Conservation (phyloP, 768 basidiomycete species). For the Chalciporus chontae region DNA sequence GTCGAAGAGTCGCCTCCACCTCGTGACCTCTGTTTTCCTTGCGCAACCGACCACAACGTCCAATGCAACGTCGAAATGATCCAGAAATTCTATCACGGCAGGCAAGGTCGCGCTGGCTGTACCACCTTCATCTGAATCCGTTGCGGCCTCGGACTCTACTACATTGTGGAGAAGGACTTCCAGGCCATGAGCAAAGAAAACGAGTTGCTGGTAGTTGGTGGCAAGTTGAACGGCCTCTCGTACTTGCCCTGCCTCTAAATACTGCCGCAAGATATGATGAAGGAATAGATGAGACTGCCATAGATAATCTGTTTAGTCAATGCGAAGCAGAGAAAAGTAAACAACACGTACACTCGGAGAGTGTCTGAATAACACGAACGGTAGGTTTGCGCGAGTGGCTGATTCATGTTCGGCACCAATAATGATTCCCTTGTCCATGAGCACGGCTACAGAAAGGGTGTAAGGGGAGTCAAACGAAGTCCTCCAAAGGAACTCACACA, state of each 20-base stretch:
- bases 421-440: constrained; percentile 99
- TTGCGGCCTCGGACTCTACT: constrained; percentile 73
- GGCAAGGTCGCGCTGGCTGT: constrained; percentile 44
- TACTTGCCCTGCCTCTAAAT: constrained; percentile 60
- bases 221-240: constrained; percentile 85
- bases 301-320: background rate
- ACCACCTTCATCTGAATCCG: constrained; percentile 28
- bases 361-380: constrained; percentile 90
- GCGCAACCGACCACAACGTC: constrained; percentile 97
- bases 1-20: constrained; percentile 87
- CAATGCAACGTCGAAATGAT: constrained; percentile 86
- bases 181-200: constrained; percentile 91
- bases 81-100: constrained; percentile 82
- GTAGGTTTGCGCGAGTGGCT: constrained; percentile 66
- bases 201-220: constrained; percentile 78
- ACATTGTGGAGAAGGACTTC: constrained; percentile 94
- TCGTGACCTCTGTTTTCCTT: constrained; percentile 89
- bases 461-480: constrained; percentile 2
- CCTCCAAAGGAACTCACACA: constrained; percentile 56
- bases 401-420: constrained; percentile 93
- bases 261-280: constrained; percentile 83
- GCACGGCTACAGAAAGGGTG: constrained; percentile 57
- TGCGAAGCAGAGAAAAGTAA: background rate
- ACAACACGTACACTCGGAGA: constrained; percentile 70
- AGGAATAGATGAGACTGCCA: constrained; percentile 87